Evolutionary conservation across 352 stramenopile species (phyloP).

Genomic region (Phytophthora colocasiae): DNA sequence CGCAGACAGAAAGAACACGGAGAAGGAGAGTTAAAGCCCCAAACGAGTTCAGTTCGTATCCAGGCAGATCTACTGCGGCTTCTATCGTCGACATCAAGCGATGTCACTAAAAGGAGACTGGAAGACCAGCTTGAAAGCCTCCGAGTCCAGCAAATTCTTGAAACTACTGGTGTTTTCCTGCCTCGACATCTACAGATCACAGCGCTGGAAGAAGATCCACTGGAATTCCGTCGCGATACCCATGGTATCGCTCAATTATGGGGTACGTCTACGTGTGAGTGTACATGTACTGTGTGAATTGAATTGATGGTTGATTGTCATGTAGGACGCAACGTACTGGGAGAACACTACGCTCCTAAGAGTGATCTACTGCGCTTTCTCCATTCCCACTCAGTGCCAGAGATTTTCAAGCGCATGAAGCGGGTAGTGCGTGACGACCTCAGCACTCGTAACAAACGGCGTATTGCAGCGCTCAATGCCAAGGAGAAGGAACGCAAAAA

Average conservation of each 20-base stretch:
- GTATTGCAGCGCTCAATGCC: conserved; percentile 39
- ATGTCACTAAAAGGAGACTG: conserved; percentile 12
- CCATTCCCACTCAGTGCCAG: conserved; percentile 16
- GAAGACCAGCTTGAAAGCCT: conserved; percentile 11
- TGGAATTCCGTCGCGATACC: conserved; percentile 37
- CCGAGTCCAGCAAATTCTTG: not conserved
- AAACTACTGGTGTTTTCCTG: conserved; percentile 2
- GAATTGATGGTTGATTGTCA: not conserved
- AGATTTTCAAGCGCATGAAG: conserved; percentile 45
- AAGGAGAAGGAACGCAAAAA: conserved; percentile 30
- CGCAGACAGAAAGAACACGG: conserved; percentile 3
- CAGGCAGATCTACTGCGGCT: conserved; percentile 28
- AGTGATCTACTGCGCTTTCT: conserved; percentile 30
- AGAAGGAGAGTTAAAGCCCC: not conserved
- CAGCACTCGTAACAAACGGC: conserved; percentile 33
- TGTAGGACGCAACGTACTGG: conserved; percentile 35
- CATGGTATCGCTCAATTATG: conserved; percentile 24
- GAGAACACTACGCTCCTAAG: conserved; percentile 32
- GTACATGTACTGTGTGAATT: not conserved
- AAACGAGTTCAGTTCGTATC: conserved; percentile 5
- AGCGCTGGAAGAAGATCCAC: conserved; percentile 26
- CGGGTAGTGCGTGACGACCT: conserved; percentile 33
- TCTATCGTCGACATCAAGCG: conserved; percentile 9
- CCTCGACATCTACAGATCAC: conserved; percentile 30
- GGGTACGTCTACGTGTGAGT: conserved; percentile 11